Evolutionary conservation across 1,284 basidiomycete genomes (phyloP).

Genomic region (Puccinia coronata): DNA sequence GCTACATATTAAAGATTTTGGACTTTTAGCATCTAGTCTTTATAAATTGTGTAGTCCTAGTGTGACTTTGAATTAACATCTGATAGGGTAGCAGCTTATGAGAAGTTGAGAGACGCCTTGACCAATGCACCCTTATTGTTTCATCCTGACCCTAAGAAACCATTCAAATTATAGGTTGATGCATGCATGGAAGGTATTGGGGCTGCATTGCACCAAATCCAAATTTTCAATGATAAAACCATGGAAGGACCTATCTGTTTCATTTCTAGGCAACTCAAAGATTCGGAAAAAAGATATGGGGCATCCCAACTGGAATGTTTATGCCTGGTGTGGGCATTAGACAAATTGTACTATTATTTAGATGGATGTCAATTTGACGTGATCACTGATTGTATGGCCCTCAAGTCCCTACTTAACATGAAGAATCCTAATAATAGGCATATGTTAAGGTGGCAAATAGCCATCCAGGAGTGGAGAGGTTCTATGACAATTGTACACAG

Average conservation of each 20-base stretch:
- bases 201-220: constrained; percentile 26
- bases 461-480: too few relatives aligned
- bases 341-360: too few relatives aligned
- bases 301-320: too few relatives aligned
- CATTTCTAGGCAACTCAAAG: too few relatives aligned
- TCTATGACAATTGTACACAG: too few relatives aligned
- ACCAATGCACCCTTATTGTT: not conserved
- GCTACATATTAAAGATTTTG: not conserved
- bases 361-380: not conserved
- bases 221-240: constrained; percentile 18
- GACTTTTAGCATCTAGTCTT: not conserved
- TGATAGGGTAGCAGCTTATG: not conserved
- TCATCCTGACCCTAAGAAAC: not conserved
- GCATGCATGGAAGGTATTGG: too few relatives aligned
- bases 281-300: too few relatives aligned
- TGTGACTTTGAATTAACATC: not conserved
- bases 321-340: too few relatives aligned
- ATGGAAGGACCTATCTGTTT: not conserved
- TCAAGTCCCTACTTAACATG: too few relatives aligned
- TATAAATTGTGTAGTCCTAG: not conserved
- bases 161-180: constrained; percentile 22
- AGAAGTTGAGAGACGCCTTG: not conserved
- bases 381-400: not conserved
- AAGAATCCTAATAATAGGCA: too few relatives aligned
- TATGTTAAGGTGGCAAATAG: too few relatives aligned